Conservation (phyloP, 1,139 yeast species). For the Protomyces lactucae-debilis region DNA sequence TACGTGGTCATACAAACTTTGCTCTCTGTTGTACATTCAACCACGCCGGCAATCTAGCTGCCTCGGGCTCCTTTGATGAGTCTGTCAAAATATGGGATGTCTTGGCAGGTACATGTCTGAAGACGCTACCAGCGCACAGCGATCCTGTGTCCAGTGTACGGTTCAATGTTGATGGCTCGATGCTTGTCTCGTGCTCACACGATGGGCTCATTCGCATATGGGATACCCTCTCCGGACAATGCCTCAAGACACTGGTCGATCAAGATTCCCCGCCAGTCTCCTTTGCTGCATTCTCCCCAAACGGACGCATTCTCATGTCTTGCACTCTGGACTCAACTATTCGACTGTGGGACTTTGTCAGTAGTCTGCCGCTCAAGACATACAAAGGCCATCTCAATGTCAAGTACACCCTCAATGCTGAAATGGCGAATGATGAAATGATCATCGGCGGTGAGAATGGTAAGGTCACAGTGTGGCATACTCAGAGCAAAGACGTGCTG, state of each 20-base stretch:
- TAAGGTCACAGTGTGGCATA: constrained; percentile 64
- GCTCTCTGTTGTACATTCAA: constrained; percentile 70
- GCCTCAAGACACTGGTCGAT: constrained; percentile 74
- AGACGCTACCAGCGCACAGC: constrained; percentile 86
- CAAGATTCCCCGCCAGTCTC: constrained; percentile 51
- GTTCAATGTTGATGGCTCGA: constrained; percentile 71
- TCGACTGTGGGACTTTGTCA: constrained; percentile 77
- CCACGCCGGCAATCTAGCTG: constrained; percentile 67
- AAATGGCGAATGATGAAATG: constrained; percentile 37
- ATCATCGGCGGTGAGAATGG: constrained; percentile 66
- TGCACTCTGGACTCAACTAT: constrained; percentile 76
- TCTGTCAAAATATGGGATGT: constrained; percentile 73
- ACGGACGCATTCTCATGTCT: constrained; percentile 73
- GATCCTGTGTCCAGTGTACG: constrained; percentile 80
- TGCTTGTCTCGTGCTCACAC: constrained; percentile 79
- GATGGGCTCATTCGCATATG: constrained; percentile 86
- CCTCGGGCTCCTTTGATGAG: constrained; percentile 86
- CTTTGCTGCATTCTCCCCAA: constrained; percentile 69
- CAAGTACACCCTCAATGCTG: constrained; percentile 31
- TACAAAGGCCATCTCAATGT: constrained; percentile 46
- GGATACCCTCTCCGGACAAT: constrained; percentile 84
- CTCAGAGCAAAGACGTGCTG: constrained; percentile 58
- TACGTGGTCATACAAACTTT: constrained; percentile 81
- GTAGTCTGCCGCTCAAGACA: constrained; percentile 72
- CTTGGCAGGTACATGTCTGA: constrained; percentile 60